Conservation (phyloP, 331 rosid species). For the Stylosanthes scabra region DNA sequence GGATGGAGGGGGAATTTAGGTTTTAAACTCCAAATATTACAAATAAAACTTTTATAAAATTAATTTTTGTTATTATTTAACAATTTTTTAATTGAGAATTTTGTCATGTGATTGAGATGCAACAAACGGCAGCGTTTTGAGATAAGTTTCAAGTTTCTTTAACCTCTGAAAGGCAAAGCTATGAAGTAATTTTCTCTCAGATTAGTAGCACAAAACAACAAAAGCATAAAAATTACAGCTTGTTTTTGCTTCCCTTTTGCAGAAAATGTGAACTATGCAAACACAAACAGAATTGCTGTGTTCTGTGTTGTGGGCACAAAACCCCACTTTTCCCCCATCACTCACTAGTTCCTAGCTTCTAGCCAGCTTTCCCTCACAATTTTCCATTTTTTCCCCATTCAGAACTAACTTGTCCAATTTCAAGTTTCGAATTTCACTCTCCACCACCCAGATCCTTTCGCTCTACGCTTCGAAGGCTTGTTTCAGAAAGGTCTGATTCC, state of each 20-base stretch:
- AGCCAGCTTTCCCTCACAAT: too few relatives aligned
- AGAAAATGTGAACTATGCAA: conserved; percentile 11
- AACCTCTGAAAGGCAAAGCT: background rate
- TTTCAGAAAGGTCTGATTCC: conserved; percentile 35
- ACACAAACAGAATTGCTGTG: background rate
- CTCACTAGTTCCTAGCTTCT: conserved; percentile 3
- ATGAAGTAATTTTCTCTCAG: background rate
- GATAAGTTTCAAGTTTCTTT: background rate
- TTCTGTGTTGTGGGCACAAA: conserved; percentile 19
- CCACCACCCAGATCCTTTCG: conserved; percentile 45
- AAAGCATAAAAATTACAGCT: background rate
- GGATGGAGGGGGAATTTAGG: too few relatives aligned
- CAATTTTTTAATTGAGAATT: too few relatives aligned
- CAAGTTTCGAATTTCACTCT: conserved; percentile 14
- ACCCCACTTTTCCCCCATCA: conserved; percentile 7
- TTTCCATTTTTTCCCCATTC: too few relatives aligned
- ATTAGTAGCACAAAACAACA: background rate
- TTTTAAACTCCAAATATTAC: too few relatives aligned
- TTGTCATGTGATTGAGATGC: too few relatives aligned
- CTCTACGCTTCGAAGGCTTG: background rate
- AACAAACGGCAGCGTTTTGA: background rate
- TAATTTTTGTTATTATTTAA: too few relatives aligned
- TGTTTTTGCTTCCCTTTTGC: conserved; percentile 44
- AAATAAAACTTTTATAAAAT: too few relatives aligned
- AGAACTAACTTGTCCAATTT: background rate